Evolutionary conservation across 2,329 filamentous ascomycete species (phyloP).

Genomic region (Pseudogymnoascus sp.): DNA sequence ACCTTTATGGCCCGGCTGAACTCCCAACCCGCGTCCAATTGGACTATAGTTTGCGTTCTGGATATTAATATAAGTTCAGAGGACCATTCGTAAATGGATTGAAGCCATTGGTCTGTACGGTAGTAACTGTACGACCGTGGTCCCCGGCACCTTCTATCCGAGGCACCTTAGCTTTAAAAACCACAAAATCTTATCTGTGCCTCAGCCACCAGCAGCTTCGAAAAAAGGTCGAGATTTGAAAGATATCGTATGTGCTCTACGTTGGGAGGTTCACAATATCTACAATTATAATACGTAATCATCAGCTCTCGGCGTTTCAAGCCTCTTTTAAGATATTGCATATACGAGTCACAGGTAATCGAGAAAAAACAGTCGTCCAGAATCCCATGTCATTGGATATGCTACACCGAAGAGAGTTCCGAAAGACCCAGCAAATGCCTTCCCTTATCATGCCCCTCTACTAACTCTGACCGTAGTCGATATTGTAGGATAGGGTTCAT

Average conservation of each 20-base stretch:
- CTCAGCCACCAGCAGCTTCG: not conserved
- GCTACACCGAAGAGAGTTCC: conserved; percentile 29
- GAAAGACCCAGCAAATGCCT: conserved; percentile 27
- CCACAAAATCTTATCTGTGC: not conserved
- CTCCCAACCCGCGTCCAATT: not conserved
- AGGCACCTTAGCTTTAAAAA: not conserved
- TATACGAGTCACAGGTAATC: not conserved
- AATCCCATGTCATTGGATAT: conserved; percentile 25
- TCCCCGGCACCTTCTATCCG: not conserved
- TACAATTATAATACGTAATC: not conserved
- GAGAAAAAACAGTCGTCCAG: not conserved
- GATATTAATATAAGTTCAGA: conserved; percentile 7
- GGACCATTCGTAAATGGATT: not conserved
- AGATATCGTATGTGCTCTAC: too few species aligned
- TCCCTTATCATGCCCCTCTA: conserved; percentile 24
- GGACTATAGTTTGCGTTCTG: not conserved
- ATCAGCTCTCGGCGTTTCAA: not conserved
- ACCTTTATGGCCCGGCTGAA: not conserved
- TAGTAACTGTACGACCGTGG: not conserved
- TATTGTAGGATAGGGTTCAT: conserved; percentile 24
- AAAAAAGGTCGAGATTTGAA: not conserved
- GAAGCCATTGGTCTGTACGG: not conserved
- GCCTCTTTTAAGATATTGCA: not conserved
- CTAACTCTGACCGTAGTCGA: conserved; percentile 21
- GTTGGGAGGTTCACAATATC: not conserved